Evolutionary conservation across 2,329 filamentous ascomycete genomes (phyloP).

Genomic region (Alternaria triticimaculans): DNA sequence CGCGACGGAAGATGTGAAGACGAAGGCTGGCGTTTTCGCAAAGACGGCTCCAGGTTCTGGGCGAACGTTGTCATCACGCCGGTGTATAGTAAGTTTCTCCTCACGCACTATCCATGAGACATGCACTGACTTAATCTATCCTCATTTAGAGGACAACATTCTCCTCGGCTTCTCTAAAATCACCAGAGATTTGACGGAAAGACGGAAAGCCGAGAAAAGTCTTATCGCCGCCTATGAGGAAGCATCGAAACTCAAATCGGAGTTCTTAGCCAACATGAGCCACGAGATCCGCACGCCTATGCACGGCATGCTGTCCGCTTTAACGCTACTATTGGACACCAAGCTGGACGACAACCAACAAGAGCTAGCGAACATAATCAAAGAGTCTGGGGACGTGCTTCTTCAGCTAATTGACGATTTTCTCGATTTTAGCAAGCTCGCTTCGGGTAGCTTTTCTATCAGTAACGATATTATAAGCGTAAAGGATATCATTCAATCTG

Average conservation of each 20-base stretch:
- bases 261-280: constrained; percentile 69
- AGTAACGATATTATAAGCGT: constrained; percentile 61
- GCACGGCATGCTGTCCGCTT: constrained; percentile 67
- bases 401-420: constrained; percentile 70
- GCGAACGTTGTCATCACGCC: constrained; percentile 67
- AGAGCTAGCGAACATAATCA: constrained; percentile 64
- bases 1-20: constrained; percentile 64
- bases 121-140: neutral
- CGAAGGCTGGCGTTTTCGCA: constrained; percentile 65
- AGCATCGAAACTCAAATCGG: constrained; percentile 67
- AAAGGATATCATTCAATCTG: constrained; percentile 54
- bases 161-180: constrained; percentile 67
- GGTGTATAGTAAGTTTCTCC: constrained; percentile 50
- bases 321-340: constrained; percentile 64
- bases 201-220: constrained; percentile 61
- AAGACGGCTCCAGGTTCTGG: constrained; percentile 65
- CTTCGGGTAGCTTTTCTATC: constrained; percentile 65
- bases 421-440: constrained; percentile 70
- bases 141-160: constrained; percentile 47
- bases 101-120: neutral
- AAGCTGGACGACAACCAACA: constrained; percentile 60
- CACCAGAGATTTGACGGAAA: constrained; percentile 64
- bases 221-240: constrained; percentile 66
- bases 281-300: constrained; percentile 71
- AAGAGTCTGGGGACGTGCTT: constrained; percentile 65